Base-by-base conservation (phyloP, 805 yeast species). In the Schwanniomyces yamadae region DNA sequence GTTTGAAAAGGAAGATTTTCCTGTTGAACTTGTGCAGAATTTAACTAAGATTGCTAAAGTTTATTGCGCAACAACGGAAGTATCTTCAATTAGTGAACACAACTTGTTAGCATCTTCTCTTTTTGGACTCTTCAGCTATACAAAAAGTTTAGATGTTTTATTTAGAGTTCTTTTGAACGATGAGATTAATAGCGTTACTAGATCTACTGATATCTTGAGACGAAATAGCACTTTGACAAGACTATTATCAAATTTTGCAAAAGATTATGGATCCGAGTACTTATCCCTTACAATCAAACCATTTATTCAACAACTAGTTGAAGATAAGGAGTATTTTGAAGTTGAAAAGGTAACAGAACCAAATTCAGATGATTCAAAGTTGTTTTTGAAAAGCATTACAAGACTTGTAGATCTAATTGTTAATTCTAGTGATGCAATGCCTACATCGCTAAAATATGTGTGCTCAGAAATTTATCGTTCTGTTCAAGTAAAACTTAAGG, bases 171-270 rank as follows among this genome's bases (percentile, higher is more conserved):
- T 84, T 31, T 65, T 87, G 13, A 65, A 63, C 18, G 77, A 76
- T 39, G 95, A 87, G 53, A 82, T 88, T 15, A 54, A 64, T 33
- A 67, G 62, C 19, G 78, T 85, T 0, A 59, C 75, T 1, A 74
- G 82, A 40, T 75, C 84, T 13, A 77, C 84, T 20, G 93, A 85
- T 51, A 77, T 88, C 20, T 69, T 88, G 48, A 72, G 96, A 49
- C 73, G 93, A 36, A 88, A 88, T 55, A 81, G 90, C 34, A 83
- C 87, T 23, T 84, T 93, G 21, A 87, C 95, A 0, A 74, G 89
- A 48, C 69, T 87, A 34, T 66, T 87, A 34, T 81, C 90, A 0
- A 65, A 84, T 11, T 79, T 81, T 46, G 85, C 93, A 1, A 77
- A 80, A 47, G 66, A 72, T n/a, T 74, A 77, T 46, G 95, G 95